A percentile compares a stretch with the other conserved stretches of the same genome.
Conservation (phyloP, 306 rosid genomes). For the Prunus salicina region DNA sequence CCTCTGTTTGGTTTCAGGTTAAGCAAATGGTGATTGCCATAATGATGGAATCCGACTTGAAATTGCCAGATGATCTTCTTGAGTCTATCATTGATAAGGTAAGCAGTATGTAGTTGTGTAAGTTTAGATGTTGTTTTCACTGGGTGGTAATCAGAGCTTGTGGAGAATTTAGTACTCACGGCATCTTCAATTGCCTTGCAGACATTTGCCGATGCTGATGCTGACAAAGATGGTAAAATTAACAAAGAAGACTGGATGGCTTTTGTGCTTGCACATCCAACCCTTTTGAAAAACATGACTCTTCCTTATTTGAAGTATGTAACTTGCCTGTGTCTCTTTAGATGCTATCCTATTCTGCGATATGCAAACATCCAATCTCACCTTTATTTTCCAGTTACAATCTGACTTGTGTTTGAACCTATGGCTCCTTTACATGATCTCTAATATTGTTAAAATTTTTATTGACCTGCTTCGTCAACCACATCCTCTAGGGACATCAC, state of each 20-base stretch:
- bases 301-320: slow-evolving; percentile 82
- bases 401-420: too few species aligned
- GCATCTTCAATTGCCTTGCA: slow-evolving; percentile 22
- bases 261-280: slow-evolving; percentile 56
- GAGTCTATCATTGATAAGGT: slow-evolving; percentile 76
- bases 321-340: slow-evolving; percentile 12
- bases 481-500: too few species aligned
- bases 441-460: background rate
- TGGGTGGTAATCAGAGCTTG: background rate
- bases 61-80: slow-evolving; percentile 67
- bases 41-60: slow-evolving; percentile 61
- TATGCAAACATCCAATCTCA: background rate
- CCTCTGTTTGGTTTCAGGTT: slow-evolving; percentile 48
- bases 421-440: too few species aligned
- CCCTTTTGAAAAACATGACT: slow-evolving; percentile 75
- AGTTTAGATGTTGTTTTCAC: background rate
- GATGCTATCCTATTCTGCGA: background rate
- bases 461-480: background rate
- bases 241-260: slow-evolving; percentile 72
- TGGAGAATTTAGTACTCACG: background rate
- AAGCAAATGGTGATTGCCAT: slow-evolving; percentile 83
- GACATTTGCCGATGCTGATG: slow-evolving; percentile 76
- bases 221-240: slow-evolving; percentile 74
- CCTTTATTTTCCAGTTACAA: background rate
- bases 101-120: background rate